Base-by-base conservation (phyloP, 768 basidiomycete genomes). In the Pleurotus pulmonarius region DNA sequence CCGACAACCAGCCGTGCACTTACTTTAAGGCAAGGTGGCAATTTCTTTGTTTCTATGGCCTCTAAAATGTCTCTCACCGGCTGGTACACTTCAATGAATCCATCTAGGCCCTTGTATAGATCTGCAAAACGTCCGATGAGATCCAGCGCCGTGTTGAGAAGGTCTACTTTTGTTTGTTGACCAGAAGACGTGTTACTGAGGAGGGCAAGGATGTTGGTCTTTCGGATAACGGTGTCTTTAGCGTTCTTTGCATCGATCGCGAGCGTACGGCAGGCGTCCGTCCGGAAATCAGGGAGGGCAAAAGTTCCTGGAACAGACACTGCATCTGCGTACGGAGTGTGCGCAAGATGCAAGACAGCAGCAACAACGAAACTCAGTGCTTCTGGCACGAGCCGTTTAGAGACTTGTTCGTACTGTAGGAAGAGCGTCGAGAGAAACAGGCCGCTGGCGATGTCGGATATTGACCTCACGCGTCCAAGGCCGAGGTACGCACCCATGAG, bases 401-500 rank as follows among this genome's bases (percentile, higher is more conserved):
- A 95, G 24, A 91, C 70, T 39, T 70, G 67, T 73, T 98, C 96
- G 64, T 87, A 98, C 71, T 98, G 86, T 34, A 87, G 69, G 67
- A 92, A 85, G 3, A 98, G 73, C 1, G 92, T 89, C 67, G 88
- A 92, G 18, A 98, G 73, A 76, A 97, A 97, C 41, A 98, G 72
- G 1, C 97, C 97, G 55, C 88, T 88, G 1, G 88, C 79, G 49
- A 98, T 65, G 69, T 99, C 94, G 15, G 70, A 59, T 13, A 91
- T 65, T 9, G 83, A 83, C 49, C 95, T 82, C 1, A 98, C 80
- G 3, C 94, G 86, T 55, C 85, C 82, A 25, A 99, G 77, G 6
- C 87, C 87, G 15, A 99, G 86, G 67, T 98, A 98, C 46, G 93
- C 87, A 1, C 90, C 92, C 76, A 97, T 90, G 55, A 98, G 80